A percentile compares a stretch with the other conserved stretches of the same genome.
These are phyloP conservation scores for Phytophthora constricta DNA, from an alignment of 352 stramenopile species.

Conservation along the genomic window DNA sequence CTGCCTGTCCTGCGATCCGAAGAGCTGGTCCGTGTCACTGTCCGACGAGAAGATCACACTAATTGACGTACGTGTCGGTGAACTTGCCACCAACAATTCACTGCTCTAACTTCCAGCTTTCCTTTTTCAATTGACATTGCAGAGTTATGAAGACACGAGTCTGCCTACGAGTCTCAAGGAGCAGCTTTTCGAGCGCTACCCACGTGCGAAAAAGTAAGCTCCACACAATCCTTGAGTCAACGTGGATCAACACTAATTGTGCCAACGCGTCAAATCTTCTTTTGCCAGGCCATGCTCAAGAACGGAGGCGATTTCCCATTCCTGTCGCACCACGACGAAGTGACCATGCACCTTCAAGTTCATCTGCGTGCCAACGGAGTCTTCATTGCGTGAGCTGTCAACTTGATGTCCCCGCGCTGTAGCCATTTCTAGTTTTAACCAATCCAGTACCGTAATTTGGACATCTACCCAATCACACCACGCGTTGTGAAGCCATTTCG, in stretches of 20 bases:
- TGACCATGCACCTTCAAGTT: slow-evolving; percentile 80
- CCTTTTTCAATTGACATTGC: not conserved
- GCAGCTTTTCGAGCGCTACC: slow-evolving; percentile 53
- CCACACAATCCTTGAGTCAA: not conserved
- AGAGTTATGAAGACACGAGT: slow-evolving; percentile 69
- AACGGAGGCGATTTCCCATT: slow-evolving; percentile 74
- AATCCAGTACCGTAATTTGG: not conserved
- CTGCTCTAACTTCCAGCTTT: not conserved
- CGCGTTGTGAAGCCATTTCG: not conserved
- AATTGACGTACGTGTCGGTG: slow-evolving; percentile 53
- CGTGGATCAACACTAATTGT: not conserved
- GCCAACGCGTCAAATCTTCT: too few relatives aligned
- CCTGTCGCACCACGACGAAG: slow-evolving; percentile 75
- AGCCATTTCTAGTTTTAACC: not conserved
- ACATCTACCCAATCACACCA: too few relatives aligned
- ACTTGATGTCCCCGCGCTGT: not conserved
- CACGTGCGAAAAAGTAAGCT: slow-evolving; percentile 54
- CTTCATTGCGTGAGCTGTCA: slow-evolving; percentile 46
- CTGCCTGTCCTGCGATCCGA: slow-evolving; percentile 53
- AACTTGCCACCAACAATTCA: not conserved
- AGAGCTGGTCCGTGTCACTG: slow-evolving; percentile 55
- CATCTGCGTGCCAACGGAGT: slow-evolving; percentile 65
- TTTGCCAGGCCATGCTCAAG: slow-evolving; percentile 66
- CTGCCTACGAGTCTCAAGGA: slow-evolving; percentile 49
- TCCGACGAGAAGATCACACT: slow-evolving; percentile 63